Percentiles rank a stretch among this genome's conserved stretches.
These are phyloP conservation scores for Pseudomonodictys pantanalensis DNA, from an alignment of 495 filamentous ascomycete genomes.

Conservation along the genomic window DNA sequence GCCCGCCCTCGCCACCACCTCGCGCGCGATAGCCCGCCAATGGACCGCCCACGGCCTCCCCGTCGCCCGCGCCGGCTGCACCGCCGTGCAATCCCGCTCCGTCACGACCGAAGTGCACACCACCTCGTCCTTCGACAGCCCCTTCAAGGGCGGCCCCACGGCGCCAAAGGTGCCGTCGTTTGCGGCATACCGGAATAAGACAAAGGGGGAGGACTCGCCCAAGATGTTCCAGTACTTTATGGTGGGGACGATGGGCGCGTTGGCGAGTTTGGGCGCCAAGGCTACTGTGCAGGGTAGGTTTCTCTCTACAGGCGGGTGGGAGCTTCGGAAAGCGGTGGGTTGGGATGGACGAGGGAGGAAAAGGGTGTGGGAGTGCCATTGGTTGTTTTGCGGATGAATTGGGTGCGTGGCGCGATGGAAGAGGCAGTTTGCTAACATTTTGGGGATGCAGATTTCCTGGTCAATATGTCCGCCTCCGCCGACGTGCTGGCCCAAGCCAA, in stretches of 20 bases:
- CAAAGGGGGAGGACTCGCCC: conserved; percentile 58
- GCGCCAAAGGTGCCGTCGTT: conserved; percentile 82
- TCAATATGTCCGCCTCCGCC: conserved; percentile 99
- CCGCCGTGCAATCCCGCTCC: conserved; percentile 37
- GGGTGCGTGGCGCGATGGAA: conserved; percentile 4
- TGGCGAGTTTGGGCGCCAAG: conserved; percentile 91
- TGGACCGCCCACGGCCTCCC: conserved; percentile 41
- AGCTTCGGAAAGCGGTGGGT: conserved; percentile 10
- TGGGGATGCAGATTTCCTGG: conserved; percentile 77
- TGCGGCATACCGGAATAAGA: conserved; percentile 75
- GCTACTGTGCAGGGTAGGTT: conserved; percentile 91
- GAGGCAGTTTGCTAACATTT: conserved; percentile 24
- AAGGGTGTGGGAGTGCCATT: conserved; percentile 17
- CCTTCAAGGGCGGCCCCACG: conserved; percentile 43
- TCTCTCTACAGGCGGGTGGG: not conserved
- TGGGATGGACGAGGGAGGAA: not conserved
- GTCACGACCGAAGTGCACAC: conserved; percentile 36
- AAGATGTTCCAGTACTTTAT: conserved; percentile 96
- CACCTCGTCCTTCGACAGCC: conserved; percentile 61
- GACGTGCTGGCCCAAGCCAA: conserved; percentile 99
- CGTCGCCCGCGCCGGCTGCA: conserved; percentile 36
- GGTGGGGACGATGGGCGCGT: conserved; percentile 89
- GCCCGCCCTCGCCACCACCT: conserved; percentile 41
- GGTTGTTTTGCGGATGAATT: conserved; percentile 16
- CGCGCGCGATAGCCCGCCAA: conserved; percentile 39